These are phyloP conservation scores for Phylloboletellus chloephorus DNA, from an alignment of 1,284 basidiomycete genomes.

Conservation along the genomic window DNA sequence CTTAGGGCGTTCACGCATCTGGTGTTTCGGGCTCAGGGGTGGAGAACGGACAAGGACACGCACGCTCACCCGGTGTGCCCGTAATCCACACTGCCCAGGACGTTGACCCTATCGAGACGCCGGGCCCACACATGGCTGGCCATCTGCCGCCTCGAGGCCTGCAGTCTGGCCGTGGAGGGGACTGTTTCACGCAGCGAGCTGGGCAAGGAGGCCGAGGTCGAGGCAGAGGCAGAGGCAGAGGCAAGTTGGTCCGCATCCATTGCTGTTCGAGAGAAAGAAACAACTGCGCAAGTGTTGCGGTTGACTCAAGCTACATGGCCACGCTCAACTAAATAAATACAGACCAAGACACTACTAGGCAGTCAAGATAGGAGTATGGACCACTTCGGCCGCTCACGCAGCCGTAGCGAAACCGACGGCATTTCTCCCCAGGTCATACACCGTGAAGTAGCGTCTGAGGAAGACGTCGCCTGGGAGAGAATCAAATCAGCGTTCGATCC, in stretches of 20 bases:
- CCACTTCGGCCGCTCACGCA: too few species aligned
- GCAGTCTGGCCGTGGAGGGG: slow-evolving; percentile 25
- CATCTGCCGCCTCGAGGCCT: slow-evolving; percentile 22
- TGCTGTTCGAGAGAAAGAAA: slow-evolving; percentile 1
- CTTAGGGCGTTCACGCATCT: slow-evolving; percentile 84
- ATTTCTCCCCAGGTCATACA: slow-evolving; percentile 84
- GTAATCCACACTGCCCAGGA: slow-evolving; percentile 50
- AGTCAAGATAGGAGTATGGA: too few species aligned
- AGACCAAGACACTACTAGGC: background rate
- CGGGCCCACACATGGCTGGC: slow-evolving; percentile 24
- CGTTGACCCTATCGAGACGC: slow-evolving; percentile 50
- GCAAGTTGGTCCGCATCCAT: slow-evolving; percentile 16
- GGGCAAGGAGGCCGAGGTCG: background rate
- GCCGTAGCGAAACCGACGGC: slow-evolving; percentile 80
- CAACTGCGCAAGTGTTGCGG: too few species aligned
- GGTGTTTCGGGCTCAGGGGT: slow-evolving; percentile 3
- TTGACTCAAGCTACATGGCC: background rate
- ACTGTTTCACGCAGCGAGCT: slow-evolving; percentile 6
- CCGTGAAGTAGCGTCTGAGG: slow-evolving; percentile 87
- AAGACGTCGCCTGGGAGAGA: slow-evolving; percentile 72
- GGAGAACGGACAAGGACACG: background rate
- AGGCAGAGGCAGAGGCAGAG: slow-evolving; percentile 2
- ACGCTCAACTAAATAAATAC: background rate
- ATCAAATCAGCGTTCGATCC: slow-evolving; percentile 11
- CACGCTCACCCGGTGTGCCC: slow-evolving; percentile 62